Percentiles rank a stretch among this genome's conserved stretches.
Conservation (phyloP, 345 rosid genomes). For the Chamaenerion angustifolium region DNA sequence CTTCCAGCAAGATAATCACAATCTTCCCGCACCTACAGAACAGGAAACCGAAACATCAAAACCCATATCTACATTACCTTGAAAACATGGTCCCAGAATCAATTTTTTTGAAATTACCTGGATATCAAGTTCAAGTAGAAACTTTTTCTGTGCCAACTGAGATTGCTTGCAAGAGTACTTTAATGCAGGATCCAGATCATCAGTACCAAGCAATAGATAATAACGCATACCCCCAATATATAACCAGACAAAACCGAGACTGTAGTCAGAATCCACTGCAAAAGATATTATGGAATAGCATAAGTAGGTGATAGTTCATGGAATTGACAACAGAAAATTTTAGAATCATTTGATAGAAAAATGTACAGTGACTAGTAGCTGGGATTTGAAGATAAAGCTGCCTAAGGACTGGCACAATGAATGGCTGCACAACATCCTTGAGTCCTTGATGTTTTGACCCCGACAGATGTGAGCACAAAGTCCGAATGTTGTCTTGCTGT, state of each 20-base stretch:
- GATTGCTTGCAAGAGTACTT: constrained; percentile 53
- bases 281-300: neutral
- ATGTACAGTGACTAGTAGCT: constrained; percentile 25
- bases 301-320: neutral
- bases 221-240: constrained; percentile 64
- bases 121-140: constrained; percentile 50
- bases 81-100: too few relatives aligned
- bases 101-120: constrained; percentile 24
- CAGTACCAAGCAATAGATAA: constrained; percentile 47
- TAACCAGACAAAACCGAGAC: constrained; percentile 61
- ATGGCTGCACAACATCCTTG: constrained; percentile 26
- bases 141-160: constrained; percentile 39
- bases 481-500: constrained; percentile 22
- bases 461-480: constrained; percentile 34
- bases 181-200: constrained; percentile 68
- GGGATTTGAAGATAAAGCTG: constrained; percentile 38
- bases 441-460: constrained; percentile 52
- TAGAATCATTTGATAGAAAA: neutral
- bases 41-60: neutral
- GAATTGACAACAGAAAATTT: neutral
- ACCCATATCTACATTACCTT: too few relatives aligned
- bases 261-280: constrained; percentile 30
- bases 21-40: constrained; percentile 58
- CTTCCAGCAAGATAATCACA: constrained; percentile 63
- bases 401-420: constrained; percentile 43